phyloP scores from a whole-genome alignment of 129 eudicot species.

The Chrysanthemum seticuspe region DNA sequence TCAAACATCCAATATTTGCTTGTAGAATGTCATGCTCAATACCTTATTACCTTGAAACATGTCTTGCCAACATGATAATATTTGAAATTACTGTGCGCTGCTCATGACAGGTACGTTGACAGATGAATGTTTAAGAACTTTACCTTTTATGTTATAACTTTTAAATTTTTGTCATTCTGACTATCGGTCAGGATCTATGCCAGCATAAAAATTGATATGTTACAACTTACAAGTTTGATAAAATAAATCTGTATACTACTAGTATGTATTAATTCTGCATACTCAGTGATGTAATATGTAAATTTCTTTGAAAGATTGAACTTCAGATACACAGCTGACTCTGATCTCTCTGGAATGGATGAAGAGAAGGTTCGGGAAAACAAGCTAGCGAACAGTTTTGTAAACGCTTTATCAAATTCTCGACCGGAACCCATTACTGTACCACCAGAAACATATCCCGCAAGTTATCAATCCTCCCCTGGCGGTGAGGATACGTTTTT shows the following conservation, averaged over 20 bases:
- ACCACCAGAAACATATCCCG: conserved; percentile 14
- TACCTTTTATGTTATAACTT: no score
- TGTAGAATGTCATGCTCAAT: no score
- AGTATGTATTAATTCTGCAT: background rate
- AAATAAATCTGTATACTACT: background rate
- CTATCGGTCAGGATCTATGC: no score
- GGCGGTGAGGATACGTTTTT: conserved; percentile 27
- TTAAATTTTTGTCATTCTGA: no score
- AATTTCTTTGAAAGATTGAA: background rate
- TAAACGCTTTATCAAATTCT: conserved; percentile 1
- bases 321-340: conserved; percentile 33
- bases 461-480: conserved; percentile 29
- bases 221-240: background rate
- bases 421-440: conserved; percentile 1
- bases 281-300: background rate
- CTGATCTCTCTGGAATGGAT: conserved; percentile 48
- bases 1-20: no score
- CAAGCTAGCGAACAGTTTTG: background rate
- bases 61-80: no score
- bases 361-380: conserved; percentile 34
- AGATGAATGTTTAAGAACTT: no score
- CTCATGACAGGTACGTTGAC: no score
- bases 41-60: no score
- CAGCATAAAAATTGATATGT: no score
- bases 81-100: no score